Conservation (phyloP, 2,329 filamentous ascomycete species). For the Aspergillus quadrilineatus region DNA sequence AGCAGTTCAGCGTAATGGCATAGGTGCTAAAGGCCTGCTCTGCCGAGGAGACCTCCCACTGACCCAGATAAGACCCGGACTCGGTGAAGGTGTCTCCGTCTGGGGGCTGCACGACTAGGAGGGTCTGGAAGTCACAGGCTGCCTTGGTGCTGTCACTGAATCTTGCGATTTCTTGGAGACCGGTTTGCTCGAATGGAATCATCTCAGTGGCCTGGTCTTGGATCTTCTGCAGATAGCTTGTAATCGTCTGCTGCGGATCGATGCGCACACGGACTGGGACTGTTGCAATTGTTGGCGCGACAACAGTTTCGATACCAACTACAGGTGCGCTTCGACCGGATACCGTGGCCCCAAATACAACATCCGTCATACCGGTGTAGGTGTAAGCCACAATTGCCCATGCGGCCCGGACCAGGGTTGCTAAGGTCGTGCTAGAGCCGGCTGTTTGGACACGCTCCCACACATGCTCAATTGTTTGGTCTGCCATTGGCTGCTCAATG, state of each 20-base stretch:
- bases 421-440: constrained; percentile 39
- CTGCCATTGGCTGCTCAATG: neutral
- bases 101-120: neutral
- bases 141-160: constrained; percentile 38
- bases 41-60: too few relatives aligned
- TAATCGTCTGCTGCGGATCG: too few relatives aligned
- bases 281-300: too few relatives aligned
- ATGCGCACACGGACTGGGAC: too few relatives aligned
- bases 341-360: constrained; percentile 56
- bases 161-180: constrained; percentile 52
- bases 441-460: neutral
- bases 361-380: constrained; percentile 46
- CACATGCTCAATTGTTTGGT: neutral
- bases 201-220: constrained; percentile 57
- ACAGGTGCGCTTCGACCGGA: constrained; percentile 55
- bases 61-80: too few relatives aligned
- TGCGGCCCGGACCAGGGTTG: constrained; percentile 51
- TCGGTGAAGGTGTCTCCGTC: too few relatives aligned
- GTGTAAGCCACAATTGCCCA: constrained; percentile 53
- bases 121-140: neutral
- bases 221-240: too few relatives aligned
- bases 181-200: too few relatives aligned
- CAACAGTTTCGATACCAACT: constrained; percentile 47
- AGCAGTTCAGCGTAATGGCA: too few relatives aligned
- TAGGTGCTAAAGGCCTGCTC: too few relatives aligned